phyloP scores from a whole-genome alignment of 306 rosid genomes.

The Inga laurina region DNA sequence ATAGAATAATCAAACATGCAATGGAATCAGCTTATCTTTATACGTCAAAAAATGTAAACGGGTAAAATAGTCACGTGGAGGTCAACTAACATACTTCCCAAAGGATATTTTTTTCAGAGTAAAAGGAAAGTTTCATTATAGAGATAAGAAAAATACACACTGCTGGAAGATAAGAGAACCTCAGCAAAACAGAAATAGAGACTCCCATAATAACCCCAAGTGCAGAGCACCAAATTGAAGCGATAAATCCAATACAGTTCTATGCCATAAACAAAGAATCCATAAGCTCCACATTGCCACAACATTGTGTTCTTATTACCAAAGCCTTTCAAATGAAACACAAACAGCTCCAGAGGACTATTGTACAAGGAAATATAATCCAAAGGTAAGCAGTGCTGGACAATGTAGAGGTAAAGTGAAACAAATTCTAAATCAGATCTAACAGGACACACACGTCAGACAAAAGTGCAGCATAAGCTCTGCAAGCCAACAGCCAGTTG shows the following conservation, averaged over 20 bases:
- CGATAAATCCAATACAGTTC: neutral
- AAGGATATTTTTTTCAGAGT: neutral
- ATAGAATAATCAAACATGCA: constrained; percentile 6
- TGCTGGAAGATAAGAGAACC: constrained; percentile 2
- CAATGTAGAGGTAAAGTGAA: neutral
- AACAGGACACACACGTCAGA: neutral
- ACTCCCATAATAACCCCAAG: neutral
- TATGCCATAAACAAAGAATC: neutral
- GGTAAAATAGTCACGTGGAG: neutral
- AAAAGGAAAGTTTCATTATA: neutral
- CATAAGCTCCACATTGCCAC: neutral
- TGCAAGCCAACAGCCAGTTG: neutral
- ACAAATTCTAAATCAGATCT: neutral
- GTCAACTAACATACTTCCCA: neutral
- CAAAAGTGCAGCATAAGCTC: neutral
- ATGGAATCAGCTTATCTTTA: neutral
- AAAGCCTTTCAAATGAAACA: constrained; percentile 8
- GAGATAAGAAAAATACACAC: neutral
- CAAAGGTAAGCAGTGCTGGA: neutral
- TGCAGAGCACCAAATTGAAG: neutral
- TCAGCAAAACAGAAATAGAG: neutral
- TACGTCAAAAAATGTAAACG: neutral
- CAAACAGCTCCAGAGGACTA: neutral
- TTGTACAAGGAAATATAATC: neutral
- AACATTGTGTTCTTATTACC: neutral